phyloP scores from a whole-genome alignment of 164 flowering plant genomes.

The Kalanchoe fedtschenkoi region DNA sequence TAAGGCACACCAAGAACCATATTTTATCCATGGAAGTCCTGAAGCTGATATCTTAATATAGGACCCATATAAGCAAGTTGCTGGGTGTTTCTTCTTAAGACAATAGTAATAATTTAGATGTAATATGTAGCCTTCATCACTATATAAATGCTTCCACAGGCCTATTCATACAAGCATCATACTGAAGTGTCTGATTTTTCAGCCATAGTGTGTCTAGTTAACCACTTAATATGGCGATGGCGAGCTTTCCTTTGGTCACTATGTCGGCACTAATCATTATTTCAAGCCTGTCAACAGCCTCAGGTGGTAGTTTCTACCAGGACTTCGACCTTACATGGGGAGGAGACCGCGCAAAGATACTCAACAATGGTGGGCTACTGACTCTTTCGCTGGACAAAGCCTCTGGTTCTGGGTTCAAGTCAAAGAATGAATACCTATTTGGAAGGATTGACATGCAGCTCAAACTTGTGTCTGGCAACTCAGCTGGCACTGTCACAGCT shows the following conservation, averaged over 20 bases:
- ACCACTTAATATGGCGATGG: no score
- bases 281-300: neutral
- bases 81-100: no score
- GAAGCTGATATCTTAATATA: neutral
- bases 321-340: slow-evolving; percentile 9
- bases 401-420: slow-evolving; percentile 2
- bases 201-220: no score
- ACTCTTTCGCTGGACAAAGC: slow-evolving; percentile 6
- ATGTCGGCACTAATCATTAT: neutral
- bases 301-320: slow-evolving; percentile 1
- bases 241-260: neutral
- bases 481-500: slow-evolving; percentile 9
- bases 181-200: neutral
- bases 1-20: neutral
- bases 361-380: neutral
- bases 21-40: neutral
- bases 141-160: neutral
- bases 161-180: no score
- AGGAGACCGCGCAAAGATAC: slow-evolving; percentile 4
- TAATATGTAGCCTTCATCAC: neutral
- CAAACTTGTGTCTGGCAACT: slow-evolving; percentile 4
- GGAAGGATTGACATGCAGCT: slow-evolving; percentile 9
- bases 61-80: no score
- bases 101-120: no score
- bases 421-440: neutral